Evolutionary conservation across 2,329 filamentous ascomycete genomes (phyloP), one percentile per base, ranked within the genome.

Genomic region (Coniochaeta ligniaria): DNA sequence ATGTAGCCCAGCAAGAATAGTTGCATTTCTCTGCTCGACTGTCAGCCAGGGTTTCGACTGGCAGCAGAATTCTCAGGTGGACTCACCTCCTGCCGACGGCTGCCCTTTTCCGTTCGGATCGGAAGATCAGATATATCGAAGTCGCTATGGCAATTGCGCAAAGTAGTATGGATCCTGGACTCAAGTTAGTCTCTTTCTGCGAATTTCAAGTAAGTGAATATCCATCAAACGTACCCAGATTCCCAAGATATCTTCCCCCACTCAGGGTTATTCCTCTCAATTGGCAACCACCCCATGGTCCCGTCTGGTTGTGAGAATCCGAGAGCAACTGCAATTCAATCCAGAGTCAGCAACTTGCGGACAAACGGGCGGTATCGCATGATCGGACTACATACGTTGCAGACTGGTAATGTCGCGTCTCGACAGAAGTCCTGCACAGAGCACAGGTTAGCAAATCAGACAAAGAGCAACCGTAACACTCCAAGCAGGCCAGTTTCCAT

Each of bases 71-170:
- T 50, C 55, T 63, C 60, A 38, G 5, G 14, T 43, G 17, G 3
- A 68, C 82, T 63, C 77, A 96, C 92, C 92, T 90, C 78, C 95
- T 83, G 62, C 95, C 95, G 56, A 99, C 95, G 60, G 95, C 95
- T 60, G 95, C 95, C 74, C 90, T 88, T 78, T 99, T 98, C 72
- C 84, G 85, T 69, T 98, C 90, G 22, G 95, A 96, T 66, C 86
- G 83, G 76, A 89, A 84, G 73, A 98, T 69, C 61, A 99, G 79
- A 67, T 89, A 87, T 12, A 78, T 70, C 5, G 89, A 80, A 9
- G 83, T 77, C 24, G 84, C 69, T 67, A 99, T 93, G 45, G 93
- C 91, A 64, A 96, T 73, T 63, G 82, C 91, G 63, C 85, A 89
- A 45, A 98, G 74, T 54, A 99, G 66, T 71, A 99, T 96, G 8